Percentiles rank a stretch among this genome's conserved stretches.
Evolutionary conservation across 2,329 filamentous ascomycete genomes (phyloP).

Genomic region (Kalaharituber pfeilii): DNA sequence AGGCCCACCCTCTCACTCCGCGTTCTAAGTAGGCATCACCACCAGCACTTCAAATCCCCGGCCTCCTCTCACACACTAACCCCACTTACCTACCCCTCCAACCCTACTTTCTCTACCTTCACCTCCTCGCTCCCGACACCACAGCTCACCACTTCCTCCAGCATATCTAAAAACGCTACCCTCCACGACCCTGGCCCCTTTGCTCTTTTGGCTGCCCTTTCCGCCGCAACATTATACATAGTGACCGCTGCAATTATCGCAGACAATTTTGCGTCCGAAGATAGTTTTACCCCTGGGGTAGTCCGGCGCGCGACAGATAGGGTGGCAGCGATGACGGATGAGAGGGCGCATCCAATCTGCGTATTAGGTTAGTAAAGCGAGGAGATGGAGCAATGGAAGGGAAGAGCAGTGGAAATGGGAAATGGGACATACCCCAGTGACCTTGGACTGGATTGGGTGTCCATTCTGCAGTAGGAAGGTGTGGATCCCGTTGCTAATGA

Average conservation of each 20-base stretch:
- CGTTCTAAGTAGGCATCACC: too few species aligned
- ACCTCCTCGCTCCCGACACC: constrained; percentile 6
- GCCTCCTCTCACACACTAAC: too few species aligned
- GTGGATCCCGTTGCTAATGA: constrained; percentile 54
- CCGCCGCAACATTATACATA: constrained; percentile 53
- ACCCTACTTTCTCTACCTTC: constrained; percentile 7
- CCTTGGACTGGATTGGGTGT: constrained; percentile 47
- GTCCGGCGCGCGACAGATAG: constrained; percentile 37
- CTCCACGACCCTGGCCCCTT: constrained; percentile 74
- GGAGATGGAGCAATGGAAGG: too few species aligned
- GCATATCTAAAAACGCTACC: constrained; percentile 62
- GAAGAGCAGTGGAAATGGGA: too few species aligned
- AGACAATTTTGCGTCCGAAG: constrained; percentile 43
- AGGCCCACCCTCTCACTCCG: too few species aligned
- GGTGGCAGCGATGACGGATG: constrained; percentile 62
- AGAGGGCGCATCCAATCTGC: constrained; percentile 63
- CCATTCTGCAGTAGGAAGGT: constrained; percentile 60
- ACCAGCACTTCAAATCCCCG: too few species aligned
- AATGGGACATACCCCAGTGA: constrained; percentile 41
- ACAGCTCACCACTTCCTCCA: constrained; percentile 29
- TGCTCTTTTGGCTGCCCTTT: constrained; percentile 51
- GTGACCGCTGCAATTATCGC: constrained; percentile 57
- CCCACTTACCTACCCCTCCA: too few species aligned
- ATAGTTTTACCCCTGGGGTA: background rate
- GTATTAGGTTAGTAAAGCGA: background rate